Base-by-base conservation (phyloP, 1,284 basidiomycete genomes). In the Vanrija pseudolonga region DNA sequence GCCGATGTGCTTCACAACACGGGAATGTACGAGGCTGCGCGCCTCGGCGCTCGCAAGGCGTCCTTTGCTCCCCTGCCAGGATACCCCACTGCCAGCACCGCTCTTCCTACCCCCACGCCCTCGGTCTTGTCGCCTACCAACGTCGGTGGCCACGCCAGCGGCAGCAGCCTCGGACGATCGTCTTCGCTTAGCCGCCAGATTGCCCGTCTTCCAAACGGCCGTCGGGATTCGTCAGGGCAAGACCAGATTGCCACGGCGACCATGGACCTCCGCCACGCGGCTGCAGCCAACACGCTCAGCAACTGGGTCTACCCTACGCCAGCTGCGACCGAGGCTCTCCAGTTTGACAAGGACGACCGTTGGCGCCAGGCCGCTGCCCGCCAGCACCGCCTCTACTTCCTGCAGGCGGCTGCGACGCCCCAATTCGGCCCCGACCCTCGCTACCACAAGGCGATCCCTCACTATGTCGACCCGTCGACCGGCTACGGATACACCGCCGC, bases 391-490 rank as follows among this genome's bases (percentile, higher is more conserved):
- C 59, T 75, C 19, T 64, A 71, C 59, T 75, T 72, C 55, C 65
- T 72, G 37, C 64, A 67, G 15, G 62, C 70, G 4, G 69, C 73
- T 2, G 73, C 73, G 3, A 64, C 64, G 9, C 55, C 72, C n/a
- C 70, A 71, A 55, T 62, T 62, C 17, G 71, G 71, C 17, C 66
- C 57, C 15, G 71, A 71, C 45, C 68, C 68, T 6, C 64, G 64
- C 3, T 69, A 67, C 46, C 65, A 72, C 37, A 75, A 75, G 58
- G 70, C 67, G 4, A 71, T 71, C 26, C 61, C 72, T 5, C 69
- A 67, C 14, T 71, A 72, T 50, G 46, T 59, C 8, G 60, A 62
- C 42, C 38, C 39, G 6, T 32, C 32, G 14, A 32, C 58, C 6
- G 53, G 36, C 18, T 54, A 49, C 51, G 45, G 38, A 3, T 50